Evolutionary conservation across 2,329 filamentous ascomycete genomes (phyloP).

Genomic region (Cladophialophora bantiana): DNA sequence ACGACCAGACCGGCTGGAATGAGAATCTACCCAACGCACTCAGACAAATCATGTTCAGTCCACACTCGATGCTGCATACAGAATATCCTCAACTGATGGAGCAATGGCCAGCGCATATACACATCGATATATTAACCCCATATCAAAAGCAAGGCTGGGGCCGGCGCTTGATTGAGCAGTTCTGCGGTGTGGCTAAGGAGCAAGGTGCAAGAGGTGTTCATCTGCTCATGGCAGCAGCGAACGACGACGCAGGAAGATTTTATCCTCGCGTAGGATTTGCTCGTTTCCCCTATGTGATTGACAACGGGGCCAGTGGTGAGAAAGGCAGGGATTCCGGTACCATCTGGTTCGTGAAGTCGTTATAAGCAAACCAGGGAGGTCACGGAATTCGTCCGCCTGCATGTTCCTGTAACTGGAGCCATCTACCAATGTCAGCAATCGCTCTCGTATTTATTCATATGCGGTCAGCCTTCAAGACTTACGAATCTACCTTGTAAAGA

Average conservation of each 20-base stretch:
- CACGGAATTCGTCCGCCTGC: background rate
- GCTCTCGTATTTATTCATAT: background rate
- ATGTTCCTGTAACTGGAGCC: background rate
- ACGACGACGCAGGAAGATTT: constrained; percentile 35
- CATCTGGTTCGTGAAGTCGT: constrained; percentile 35
- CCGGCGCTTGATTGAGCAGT: constrained; percentile 31
- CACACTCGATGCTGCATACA: constrained; percentile 31
- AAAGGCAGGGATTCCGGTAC: constrained; percentile 31
- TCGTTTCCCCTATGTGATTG: constrained; percentile 33
- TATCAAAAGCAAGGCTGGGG: constrained; percentile 37
- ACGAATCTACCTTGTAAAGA: background rate
- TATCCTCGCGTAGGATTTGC: constrained; percentile 37
- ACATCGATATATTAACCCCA: constrained; percentile 35
- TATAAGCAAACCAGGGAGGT: constrained; percentile 2
- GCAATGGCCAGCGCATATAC: constrained; percentile 37
- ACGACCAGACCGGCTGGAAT: constrained; percentile 26
- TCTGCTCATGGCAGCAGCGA: constrained; percentile 37
- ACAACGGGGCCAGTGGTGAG: constrained; percentile 34
- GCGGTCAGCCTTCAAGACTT: background rate
- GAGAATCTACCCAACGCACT: constrained; percentile 33
- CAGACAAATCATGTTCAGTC: constrained; percentile 33
- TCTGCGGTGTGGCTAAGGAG: constrained; percentile 22
- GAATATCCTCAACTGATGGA: constrained; percentile 33
- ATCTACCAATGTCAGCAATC: background rate
- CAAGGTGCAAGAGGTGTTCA: constrained; percentile 31